These are phyloP conservation scores for Neocallimastix lanati DNA, from an alignment of 192 early-diverging fungal genomes.

Conservation along the genomic window DNA sequence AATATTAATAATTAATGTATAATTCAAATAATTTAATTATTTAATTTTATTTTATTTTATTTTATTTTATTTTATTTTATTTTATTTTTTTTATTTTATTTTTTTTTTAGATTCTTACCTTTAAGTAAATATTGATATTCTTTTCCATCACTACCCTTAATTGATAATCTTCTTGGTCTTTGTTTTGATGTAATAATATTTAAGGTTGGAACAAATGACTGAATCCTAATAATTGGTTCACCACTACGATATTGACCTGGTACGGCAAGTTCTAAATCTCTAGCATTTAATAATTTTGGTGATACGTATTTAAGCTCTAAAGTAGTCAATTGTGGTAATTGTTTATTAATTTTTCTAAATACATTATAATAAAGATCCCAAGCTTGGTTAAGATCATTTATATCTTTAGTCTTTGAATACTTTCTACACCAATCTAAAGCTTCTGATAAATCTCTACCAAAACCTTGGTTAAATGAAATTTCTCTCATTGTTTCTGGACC, in stretches of 20 bases:
- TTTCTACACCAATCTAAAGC: conserved; percentile 70
- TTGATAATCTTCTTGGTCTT: conserved; percentile 62
- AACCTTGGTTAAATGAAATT: conserved; percentile 76
- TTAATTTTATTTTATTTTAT: too few relatives aligned
- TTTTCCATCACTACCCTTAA: conserved; percentile 73
- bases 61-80: too few relatives aligned
- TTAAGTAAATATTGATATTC: conserved; percentile 85
- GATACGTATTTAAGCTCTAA: conserved; percentile 79
- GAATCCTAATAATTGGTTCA: conserved; percentile 67
- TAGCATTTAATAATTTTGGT: conserved; percentile 62
- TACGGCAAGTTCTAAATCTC: conserved; percentile 70
- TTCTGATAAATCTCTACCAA: conserved; percentile 65
- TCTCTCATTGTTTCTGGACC: conserved; percentile 80
- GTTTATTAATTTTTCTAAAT: conserved; percentile 60
- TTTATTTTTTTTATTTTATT: too few relatives aligned
- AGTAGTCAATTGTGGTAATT: conserved; percentile 59
- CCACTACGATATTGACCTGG: conserved; percentile 78
- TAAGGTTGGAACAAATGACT: conserved; percentile 64
- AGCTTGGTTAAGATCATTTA: conserved; percentile 73
- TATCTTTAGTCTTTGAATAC: conserved; percentile 43
- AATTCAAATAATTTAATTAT: too few relatives aligned
- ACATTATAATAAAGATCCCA: conserved; percentile 86
- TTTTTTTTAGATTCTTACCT: too few relatives aligned
- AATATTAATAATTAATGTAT: too few relatives aligned
- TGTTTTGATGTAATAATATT: conserved; percentile 82